Conservation (phyloP, 345 rosid species). For the Citrus sinensis region DVS_A1.0 CM039161.1:2694501-2695000, state of each 20-base stretch:
- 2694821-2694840: constrained; percentile 17
- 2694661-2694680: too few relatives aligned
- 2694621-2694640: background rate
- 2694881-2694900: constrained; percentile 25
- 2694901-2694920: constrained; percentile 20
- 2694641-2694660: background rate
- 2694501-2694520: background rate
- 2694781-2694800: too few relatives aligned
- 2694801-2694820: background rate
- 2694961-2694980: constrained; percentile 26
- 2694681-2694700: too few relatives aligned
- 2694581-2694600: background rate
- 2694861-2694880: constrained; percentile 15
- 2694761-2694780: too few relatives aligned
- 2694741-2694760: too few relatives aligned
- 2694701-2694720: too few relatives aligned
- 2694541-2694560: background rate
- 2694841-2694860: constrained; percentile 16
- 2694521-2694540: background rate
- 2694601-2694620: background rate
- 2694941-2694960: constrained; percentile 22
- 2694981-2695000: background rate
- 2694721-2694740: too few relatives aligned
- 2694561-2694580: background rate
- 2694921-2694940: constrained; percentile 4